Evolutionary conservation across 2,329 filamentous ascomycete species (phyloP).

Genomic region (Plenodomus lindquistii): DNA sequence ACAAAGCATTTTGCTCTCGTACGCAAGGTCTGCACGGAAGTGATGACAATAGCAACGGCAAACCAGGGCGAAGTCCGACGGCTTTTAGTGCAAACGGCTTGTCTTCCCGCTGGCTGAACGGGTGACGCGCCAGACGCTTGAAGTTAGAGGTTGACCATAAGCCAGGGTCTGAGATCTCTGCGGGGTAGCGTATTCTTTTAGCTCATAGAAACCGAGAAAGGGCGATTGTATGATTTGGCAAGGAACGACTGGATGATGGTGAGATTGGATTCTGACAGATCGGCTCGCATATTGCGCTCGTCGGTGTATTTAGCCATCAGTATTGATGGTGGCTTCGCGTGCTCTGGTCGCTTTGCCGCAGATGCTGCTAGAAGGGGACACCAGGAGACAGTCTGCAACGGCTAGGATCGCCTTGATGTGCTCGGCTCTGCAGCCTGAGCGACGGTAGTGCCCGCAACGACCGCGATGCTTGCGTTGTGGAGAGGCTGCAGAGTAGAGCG

Average conservation of each 20-base stretch:
- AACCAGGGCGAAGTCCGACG: conserved; percentile 17
- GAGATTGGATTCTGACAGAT: background rate
- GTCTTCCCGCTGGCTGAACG: conserved; percentile 12
- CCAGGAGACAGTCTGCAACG: background rate
- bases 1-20: background rate
- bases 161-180: conserved; percentile 30
- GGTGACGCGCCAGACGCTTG: background rate
- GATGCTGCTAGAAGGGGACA: background rate
- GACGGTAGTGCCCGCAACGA: conserved; percentile 38
- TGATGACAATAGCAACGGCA: conserved; percentile 9
- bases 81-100: conserved; percentile 15
- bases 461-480: conserved; percentile 20
- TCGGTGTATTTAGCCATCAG: background rate
- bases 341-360: background rate
- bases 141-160: background rate
- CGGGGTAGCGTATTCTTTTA: conserved; percentile 41
- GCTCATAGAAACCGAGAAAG: conserved; percentile 30
- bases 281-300: conserved; percentile 2
- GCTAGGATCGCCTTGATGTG: conserved; percentile 8
- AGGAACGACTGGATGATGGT: background rate
- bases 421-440: conserved; percentile 24
- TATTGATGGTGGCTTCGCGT: background rate
- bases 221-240: conserved; percentile 3
- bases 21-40: background rate
- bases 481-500: conserved; percentile 31